Evolutionary conservation across 805 yeast species (phyloP).

Genomic region (Teunomyces pallodes): DNA sequence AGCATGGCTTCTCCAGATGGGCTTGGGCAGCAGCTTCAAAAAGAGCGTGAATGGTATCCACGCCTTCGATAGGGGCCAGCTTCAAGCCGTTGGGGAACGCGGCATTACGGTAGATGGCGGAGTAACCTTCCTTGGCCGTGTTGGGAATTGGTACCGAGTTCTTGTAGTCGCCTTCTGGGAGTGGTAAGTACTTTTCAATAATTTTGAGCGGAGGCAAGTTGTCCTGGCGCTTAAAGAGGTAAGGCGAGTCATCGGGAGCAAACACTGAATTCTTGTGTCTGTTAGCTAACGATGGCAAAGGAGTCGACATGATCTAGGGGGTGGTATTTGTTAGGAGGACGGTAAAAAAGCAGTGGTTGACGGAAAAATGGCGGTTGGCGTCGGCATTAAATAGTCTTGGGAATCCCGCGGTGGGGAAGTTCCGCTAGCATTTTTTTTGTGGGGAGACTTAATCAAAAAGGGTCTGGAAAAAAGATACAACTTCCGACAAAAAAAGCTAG

Average conservation of each 20-base stretch:
- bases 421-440: too few relatives aligned
- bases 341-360: background rate
- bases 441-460: too few relatives aligned
- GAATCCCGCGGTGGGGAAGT: background rate
- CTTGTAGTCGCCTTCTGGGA: conserved; percentile 8
- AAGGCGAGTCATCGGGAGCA: conserved; percentile 16
- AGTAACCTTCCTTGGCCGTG: conserved; percentile 20
- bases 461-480: too few relatives aligned
- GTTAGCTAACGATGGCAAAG: conserved; percentile 7
- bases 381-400: background rate
- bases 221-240: conserved; percentile 12
- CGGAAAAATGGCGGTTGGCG: background rate
- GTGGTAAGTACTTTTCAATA: conserved; percentile 14
- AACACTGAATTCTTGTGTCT: conserved; percentile 2
- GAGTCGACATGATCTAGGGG: background rate
- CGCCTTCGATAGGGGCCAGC: conserved; percentile 15
- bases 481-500: too few relatives aligned
- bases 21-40: conserved; percentile 15
- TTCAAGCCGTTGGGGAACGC: conserved; percentile 23
- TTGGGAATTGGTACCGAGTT: conserved; percentile 15
- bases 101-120: conserved; percentile 30
- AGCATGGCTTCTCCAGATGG: conserved; percentile 13
- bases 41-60: conserved; percentile 17
- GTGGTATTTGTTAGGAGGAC: background rate
- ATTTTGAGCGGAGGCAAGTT: conserved; percentile 11